A percentile compares a stretch with the other conserved stretches of the same genome.
These are phyloP conservation scores for Mucor piriformis DNA, from an alignment of 371 early-diverging fungal species.

Conservation along the genomic window DNA sequence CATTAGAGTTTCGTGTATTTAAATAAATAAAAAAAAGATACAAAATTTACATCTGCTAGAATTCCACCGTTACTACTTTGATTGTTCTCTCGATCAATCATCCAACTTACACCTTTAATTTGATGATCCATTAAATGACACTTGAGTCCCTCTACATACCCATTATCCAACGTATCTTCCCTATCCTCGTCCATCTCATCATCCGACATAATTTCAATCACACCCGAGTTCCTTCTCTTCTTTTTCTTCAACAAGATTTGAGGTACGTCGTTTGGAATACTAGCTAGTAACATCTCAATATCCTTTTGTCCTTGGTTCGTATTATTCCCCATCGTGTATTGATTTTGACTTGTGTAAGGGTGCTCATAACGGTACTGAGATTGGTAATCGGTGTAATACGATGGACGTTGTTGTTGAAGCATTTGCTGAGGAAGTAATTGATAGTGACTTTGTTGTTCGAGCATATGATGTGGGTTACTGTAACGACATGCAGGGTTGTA, in stretches of 20 bases:
- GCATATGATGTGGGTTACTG: conserved; percentile 29
- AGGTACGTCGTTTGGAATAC: conserved; percentile 35
- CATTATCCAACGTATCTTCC: conserved; percentile 15
- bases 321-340: neutral
- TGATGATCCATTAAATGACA: conserved; percentile 47
- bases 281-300: conserved; percentile 41
- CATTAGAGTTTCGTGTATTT: neutral
- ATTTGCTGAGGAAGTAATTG: no score
- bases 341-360: neutral
- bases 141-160: conserved; percentile 37
- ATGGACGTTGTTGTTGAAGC: neutral
- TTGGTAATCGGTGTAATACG: neutral
- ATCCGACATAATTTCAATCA: conserved; percentile 14
- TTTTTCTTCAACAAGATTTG: conserved; percentile 2
- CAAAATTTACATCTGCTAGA: conserved; percentile 66
- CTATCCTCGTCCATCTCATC: conserved; percentile 2
- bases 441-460: neutral
- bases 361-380: neutral
- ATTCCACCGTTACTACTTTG: conserved; percentile 69
- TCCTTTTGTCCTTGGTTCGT: conserved; percentile 34
- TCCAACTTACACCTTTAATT: conserved; percentile 46
- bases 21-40: neutral
- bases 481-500: conserved; percentile 42
- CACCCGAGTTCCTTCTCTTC: neutral
- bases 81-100: conserved; percentile 51